Base-by-base conservation (phyloP, 208 protist species). In the Vickermania ingenoplastis region DNA sequence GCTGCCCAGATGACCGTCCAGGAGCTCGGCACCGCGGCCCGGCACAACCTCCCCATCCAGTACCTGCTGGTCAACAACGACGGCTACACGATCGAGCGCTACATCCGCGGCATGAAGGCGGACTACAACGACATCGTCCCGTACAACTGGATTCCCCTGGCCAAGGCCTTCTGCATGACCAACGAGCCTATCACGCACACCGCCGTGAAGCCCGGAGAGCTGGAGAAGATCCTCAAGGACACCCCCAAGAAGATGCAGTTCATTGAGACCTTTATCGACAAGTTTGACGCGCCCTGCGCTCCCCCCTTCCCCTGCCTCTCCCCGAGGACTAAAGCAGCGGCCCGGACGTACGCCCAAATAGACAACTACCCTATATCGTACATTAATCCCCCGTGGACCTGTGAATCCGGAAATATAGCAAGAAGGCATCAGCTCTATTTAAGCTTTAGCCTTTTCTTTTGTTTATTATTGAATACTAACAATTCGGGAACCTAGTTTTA, bases 1-100 rank as follows among this genome's bases (percentile, higher is more conserved):
- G 67, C 76, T 4, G 71, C 71, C 31, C 76, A 82, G 66, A 82
- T 82, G 76, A 82, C 71, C 36, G 64, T 76, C n/a, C 76, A 82
- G 57, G 76, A 82, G 52, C 57, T 77, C 21, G 69, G 75, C 50
- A 50, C 53, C 23, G 62, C 64, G 0, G 30, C 65, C 0, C 69
- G 67, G 25, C 36, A 62, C 59, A n/a, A 55, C 1, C 69, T 77
- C 2, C 54, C 68, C 49, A 57, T 67, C 0, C 68, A 25, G 31
- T 56, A 63, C 28, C 54, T 81, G n/a, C 71, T 81, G 22, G 63
- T 81, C 25, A 81, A 81, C 67, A 81, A 81, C 64, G 62, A 71
- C 52, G 70, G 75, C 62, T 81, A 81, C 75, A 75, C 61, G 3
- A 81, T 81, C 53, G 75, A 81, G 62, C 75, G 75, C 48, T 66